Percentiles rank a stretch among this genome's conserved stretches.
Conservation (phyloP, 2,329 filamentous ascomycete genomes). For the Escovopsis sp. region DNA sequence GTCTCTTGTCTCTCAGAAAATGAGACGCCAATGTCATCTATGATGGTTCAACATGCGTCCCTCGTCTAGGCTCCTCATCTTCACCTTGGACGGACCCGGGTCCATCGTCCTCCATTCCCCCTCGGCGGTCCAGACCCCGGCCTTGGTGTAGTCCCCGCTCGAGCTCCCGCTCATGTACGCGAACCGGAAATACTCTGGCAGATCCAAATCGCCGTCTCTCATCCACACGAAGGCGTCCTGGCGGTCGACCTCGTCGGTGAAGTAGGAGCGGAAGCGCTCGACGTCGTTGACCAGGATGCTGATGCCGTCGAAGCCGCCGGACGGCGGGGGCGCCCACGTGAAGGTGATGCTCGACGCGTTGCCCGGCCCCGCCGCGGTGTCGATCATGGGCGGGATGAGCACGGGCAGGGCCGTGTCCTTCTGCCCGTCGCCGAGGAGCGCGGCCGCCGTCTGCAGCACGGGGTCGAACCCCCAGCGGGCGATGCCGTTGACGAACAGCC, state of each 20-base stretch:
- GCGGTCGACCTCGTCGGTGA: constrained; percentile 33
- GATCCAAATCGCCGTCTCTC: constrained; percentile 26
- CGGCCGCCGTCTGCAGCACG: constrained; percentile 66
- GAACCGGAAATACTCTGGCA: constrained; percentile 65
- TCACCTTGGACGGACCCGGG: constrained; percentile 40
- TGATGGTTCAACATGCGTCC: constrained; percentile 4
- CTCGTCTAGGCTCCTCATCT: constrained; percentile 12
- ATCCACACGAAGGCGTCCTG: constrained; percentile 42
- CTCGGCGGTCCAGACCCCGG: constrained; percentile 51
- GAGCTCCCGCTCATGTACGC: constrained; percentile 53
- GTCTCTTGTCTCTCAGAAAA: background rate
- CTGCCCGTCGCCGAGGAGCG: constrained; percentile 55
- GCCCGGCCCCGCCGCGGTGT: constrained; percentile 5
- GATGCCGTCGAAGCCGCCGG: constrained; percentile 53
- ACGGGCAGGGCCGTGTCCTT: constrained; percentile 46
- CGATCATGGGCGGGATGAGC: constrained; percentile 33
- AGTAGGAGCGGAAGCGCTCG: constrained; percentile 62
- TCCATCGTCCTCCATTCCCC: constrained; percentile 54
- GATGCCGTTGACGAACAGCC: constrained; percentile 86
- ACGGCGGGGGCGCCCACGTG: constrained; percentile 30
- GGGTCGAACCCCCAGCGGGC: constrained; percentile 89
- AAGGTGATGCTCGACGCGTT: constrained; percentile 52
- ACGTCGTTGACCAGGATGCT: constrained; percentile 77
- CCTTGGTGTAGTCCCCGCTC: constrained; percentile 59
- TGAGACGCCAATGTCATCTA: constrained; percentile 7